Base-by-base conservation (phyloP, 306 rosid genomes). In the Quercus gilva region DNA sequence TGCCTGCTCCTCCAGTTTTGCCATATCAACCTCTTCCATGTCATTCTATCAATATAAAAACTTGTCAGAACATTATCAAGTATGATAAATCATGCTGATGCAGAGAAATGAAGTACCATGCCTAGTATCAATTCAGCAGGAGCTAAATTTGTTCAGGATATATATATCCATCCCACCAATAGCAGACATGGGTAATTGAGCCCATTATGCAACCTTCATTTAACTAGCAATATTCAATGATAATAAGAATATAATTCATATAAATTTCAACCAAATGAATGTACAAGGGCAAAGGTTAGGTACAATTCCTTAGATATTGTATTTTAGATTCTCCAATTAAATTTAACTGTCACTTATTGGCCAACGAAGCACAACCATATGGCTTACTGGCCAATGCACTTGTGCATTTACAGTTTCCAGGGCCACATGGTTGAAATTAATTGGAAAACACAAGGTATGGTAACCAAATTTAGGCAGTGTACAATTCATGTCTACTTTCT, bases 1-100 rank as follows among this genome's bases (percentile, higher is more conserved):
- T 26, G 87, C 83, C 80, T 86, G 86, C 77, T 84, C 77, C 81
- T 89, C 84, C 18, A 87, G 86, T 55, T 82, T 82, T 4, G 69
- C 69, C 74, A 65, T 49, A 55, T 80, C 81, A 55, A 86, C 75
- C 72, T 80, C 92, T 77, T 79, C 85, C 56, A 25, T 61, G 59
- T 78, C 75, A 75, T 55, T 71, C 89, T 82, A 81, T 41, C 9
- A 83, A 64, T 43, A 61, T 49, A 72, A 69, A 59, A 56, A 41
- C 7, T 57, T 10, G 55, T 76, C 49, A 76, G 51, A 29, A 37
- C 35, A 71, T 14, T n/a, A 37, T 52, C 21, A 31, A 35, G 6
- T 14, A 41, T 73, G 33, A n/a, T 29, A 14, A 67, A 73, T 23
- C 37, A 55, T 1, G 8, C 25, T 19, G 25, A 35, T 29, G 71